Base-by-base conservation (phyloP, 2,329 filamentous ascomycete species). In the Pseudopithomyces chartarum region DNA sequence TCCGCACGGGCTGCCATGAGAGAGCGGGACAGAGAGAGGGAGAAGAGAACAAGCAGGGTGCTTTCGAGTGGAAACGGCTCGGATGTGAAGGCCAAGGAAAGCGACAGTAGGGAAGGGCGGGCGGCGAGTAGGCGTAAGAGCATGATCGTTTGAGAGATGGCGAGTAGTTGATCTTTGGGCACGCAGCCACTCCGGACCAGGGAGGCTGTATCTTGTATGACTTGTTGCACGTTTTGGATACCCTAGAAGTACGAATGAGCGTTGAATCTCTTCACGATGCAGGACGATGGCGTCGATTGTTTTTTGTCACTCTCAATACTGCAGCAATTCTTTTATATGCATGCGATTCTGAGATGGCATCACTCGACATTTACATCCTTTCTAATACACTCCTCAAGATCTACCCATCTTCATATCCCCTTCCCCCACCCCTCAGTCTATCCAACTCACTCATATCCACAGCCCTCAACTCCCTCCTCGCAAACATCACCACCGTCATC, bases 381-480 rank as follows among this genome's bases (percentile, higher is more conserved):
- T 13, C 3, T 13, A 13, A 6, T 36, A 5, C 5, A 13, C 15
- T 36, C 34, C 3, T 36, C 34, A 6, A 36, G n/a, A n/a, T n/a
- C 34, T 13, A n/a, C n/a, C 15, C n/a, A 10, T 10, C 15, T 33
- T 43, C 29, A 50, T 23, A 40, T 88, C 2, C 88, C 88, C 68
- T 89, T 91, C 68, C 86, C 89, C 82, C 80, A 76, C 91, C 90
- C 71, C 79, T 85, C 67, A 91, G 77, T 52, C 76, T 78, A 47
- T 82, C 78, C 64, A 93, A 74, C 67, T 90, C 89, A 59, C 79
- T 87, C 5, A 90, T 84, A 75, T 92, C 88, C 8, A 92, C 84
- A 46, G 86, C 82, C 3, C 83, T 82, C 83, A 92, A 87, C 67
- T 89, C 80, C 50, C 84, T 76, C 74, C 91, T 87, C 29, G 85